Evolutionary conservation across 2,329 filamentous ascomycete genomes (phyloP), one percentile per base, ranked within the genome.

Genomic region (Alternaria novae-zelandiae): DNA sequence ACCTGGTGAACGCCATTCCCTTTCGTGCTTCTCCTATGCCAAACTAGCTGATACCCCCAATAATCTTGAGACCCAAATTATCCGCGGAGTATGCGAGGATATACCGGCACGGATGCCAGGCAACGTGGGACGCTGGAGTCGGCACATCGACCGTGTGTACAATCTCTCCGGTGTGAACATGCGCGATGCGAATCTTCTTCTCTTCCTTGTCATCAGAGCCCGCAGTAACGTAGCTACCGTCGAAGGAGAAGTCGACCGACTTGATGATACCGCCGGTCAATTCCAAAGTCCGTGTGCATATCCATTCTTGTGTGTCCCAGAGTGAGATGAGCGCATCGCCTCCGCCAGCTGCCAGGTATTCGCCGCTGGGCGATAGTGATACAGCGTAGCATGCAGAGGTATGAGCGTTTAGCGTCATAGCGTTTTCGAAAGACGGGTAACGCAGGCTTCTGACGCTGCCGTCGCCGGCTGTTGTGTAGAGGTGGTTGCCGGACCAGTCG

Each of bases 281-380:
- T 36, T 88, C 88, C 45, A 94, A 83, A 1, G 91, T 93, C 64
- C 89, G 86, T 72, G 90, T 86, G 74, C 91, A 94, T 59, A 92
- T 88, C 90, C 91, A 94, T 69, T 92, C 89, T 44, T 86, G 85
- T 4, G 91, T 94, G 72, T 94, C 91, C 90, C 91, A 95, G 4
- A 95, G 82, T 6, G 90, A 86, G 68, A 94, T 90, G 54, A 93
- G 86, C 1, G 90, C 91, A 73, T 95, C 92, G 10, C 89, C 88
- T 10, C 91, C 91, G 28, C 91, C 92, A 0, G 91, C 91, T 0
- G 92, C 92, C 47, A 95, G 83, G 74, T 89, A 91, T 45, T 88
- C 85, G 44, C 89, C 91, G 47, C 87, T 88, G 1, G 92, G 91
- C 66, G 91, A 91, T 71, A 94, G 82, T 65, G 90, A 89, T 12